phyloP scores from a whole-genome alignment of 148 eudicot species.

The Dianthus caryophyllus region DNA sequence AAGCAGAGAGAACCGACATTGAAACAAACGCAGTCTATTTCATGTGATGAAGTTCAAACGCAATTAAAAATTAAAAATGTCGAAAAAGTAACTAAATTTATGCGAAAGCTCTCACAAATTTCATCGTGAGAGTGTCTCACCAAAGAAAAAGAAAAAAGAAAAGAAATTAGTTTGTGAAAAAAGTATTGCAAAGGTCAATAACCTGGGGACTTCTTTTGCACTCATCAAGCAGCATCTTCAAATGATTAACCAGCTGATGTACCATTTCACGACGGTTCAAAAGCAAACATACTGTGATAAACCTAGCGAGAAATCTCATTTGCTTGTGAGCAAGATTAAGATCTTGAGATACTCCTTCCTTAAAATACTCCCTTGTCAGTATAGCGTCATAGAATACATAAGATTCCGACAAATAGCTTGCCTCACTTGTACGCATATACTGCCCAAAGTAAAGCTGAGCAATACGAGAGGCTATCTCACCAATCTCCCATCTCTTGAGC shows the following conservation, averaged over 20 bases:
- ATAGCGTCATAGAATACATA: slow-evolving; percentile 87
- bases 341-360: slow-evolving; percentile 80
- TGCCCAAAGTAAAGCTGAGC: slow-evolving; percentile 95
- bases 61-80: no score
- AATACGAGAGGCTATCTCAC: slow-evolving; percentile 91
- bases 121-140: no score
- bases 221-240: slow-evolving; percentile 68
- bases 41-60: not conserved
- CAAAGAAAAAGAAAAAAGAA: no score
- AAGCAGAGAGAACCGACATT: slow-evolving; percentile 1
- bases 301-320: slow-evolving; percentile 79
- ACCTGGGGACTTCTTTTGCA: slow-evolving; percentile 79
- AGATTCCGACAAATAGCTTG: slow-evolving; percentile 79
- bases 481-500: slow-evolving; percentile 92
- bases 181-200: slow-evolving; percentile 18
- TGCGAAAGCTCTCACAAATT: slow-evolving; percentile 4
- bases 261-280: slow-evolving; percentile 76
- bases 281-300: slow-evolving; percentile 70
- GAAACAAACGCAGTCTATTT: not conserved
- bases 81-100: not conserved
- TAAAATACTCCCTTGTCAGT: slow-evolving; percentile 81
- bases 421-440: slow-evolving; percentile 89
- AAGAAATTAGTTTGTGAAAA: not conserved
- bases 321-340: slow-evolving; percentile 71
- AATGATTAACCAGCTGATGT: slow-evolving; percentile 69